phyloP scores from a whole-genome alignment of 2,329 filamentous ascomycete genomes.

The Fusarium pseudograminearum region DNA sequence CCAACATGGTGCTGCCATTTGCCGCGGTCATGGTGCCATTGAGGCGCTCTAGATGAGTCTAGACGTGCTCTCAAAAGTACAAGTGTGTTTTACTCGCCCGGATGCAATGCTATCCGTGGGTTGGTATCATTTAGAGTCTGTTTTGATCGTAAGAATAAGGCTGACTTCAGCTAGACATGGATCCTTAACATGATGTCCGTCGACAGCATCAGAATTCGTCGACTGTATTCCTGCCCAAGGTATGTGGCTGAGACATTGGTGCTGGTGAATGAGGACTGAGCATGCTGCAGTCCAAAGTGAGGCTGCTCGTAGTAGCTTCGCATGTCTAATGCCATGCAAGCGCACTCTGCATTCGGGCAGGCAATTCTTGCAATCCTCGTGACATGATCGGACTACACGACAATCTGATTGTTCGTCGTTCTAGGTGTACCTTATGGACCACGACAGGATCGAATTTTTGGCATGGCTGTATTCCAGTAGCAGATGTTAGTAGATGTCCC shows the following conservation, averaged over 20 bases:
- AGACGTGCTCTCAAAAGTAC: constrained; percentile 25
- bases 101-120: constrained; percentile 21
- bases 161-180: constrained; percentile 27
- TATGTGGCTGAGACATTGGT: neutral
- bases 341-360: neutral
- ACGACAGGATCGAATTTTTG: neutral
- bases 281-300: neutral
- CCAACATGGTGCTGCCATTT: constrained; percentile 38
- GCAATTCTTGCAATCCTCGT: neutral
- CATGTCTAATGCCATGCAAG: neutral
- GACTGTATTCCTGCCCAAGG: neutral
- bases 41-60: constrained; percentile 39
- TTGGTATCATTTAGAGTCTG: neutral
- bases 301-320: neutral
- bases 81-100: constrained; percentile 14
- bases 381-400: neutral
- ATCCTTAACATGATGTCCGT: neutral
- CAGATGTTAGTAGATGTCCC: neutral
- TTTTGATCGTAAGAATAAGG: neutral
- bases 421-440: neutral
- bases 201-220: neutral
- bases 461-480: neutral
- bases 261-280: neutral
- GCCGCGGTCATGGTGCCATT: constrained; percentile 35
- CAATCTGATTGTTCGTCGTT: neutral